These are phyloP conservation scores for Eucalyptus grandis DNA, from an alignment of 345 rosid genomes.

Conservation along the genomic window DNA sequence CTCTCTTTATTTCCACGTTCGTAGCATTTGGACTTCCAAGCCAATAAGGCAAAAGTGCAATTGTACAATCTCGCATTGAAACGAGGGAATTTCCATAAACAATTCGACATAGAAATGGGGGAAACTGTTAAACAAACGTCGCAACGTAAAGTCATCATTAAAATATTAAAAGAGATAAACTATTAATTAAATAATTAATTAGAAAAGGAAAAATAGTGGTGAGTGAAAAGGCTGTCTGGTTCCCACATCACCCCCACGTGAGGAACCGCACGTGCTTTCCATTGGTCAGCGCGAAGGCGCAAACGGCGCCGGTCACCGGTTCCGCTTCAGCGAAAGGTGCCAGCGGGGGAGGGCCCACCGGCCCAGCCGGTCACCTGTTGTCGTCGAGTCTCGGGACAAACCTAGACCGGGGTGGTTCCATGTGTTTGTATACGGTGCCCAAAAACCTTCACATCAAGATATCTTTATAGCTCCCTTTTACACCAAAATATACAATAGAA, in stretches of 20 bases:
- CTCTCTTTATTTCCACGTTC: background rate
- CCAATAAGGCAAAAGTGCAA: background rate
- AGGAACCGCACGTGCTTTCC: constrained; percentile 16
- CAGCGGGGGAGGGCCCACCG: constrained; percentile 8
- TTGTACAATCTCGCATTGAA: background rate
- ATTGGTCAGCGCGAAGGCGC: constrained; percentile 13
- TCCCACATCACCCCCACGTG: constrained; percentile 37
- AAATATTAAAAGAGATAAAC: background rate
- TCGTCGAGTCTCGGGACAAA: constrained; percentile 13
- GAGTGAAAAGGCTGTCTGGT: background rate
- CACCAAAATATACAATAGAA: background rate
- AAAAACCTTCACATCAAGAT: background rate
- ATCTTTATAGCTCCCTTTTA: background rate
- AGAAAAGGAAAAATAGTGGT: background rate
- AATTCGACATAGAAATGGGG: background rate
- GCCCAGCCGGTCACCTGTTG: constrained; percentile 10
- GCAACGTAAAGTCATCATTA: background rate
- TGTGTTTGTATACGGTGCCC: background rate
- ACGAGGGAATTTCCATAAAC: background rate
- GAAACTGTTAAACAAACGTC: background rate
- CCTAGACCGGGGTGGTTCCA: background rate
- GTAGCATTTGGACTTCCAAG: background rate
- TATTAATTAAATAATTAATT: background rate
- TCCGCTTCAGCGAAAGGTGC: background rate
- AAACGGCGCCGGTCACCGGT: constrained; percentile 44